Evolutionary conservation across 108 stramenopile genomes (phyloP), one percentile per base, ranked within the genome.

Genomic region (Cyclostephanos tholiformis): DNA sequence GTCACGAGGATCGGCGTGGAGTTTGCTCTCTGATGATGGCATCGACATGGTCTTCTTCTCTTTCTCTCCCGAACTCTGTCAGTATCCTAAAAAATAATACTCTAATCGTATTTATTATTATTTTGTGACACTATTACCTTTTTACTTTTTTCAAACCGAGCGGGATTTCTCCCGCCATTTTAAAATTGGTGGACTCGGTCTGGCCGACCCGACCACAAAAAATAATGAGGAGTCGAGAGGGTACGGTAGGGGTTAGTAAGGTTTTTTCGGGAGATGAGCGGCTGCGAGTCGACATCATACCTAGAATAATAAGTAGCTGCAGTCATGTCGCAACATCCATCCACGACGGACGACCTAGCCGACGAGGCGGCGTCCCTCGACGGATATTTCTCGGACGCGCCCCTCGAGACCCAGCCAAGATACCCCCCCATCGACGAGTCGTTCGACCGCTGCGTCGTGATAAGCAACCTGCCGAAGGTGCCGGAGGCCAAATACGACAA

Each of bases 301-400:
- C n/a, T 4, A 32, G 4, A 32, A 32, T 4, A 4, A 32, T 4
- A 4, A 32, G 3, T 2, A 32, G 32, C 32, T 4, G 4, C 30
- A 19, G 10, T 55, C 29, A 55, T 55, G 44, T 32, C 32, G 9
- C 30, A 17, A 17, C n/a, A 38, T 35, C 35, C 32, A 7, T 32
- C 32, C 14, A 25, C 38, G 23, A 36, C 62, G 36, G 30, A 23
- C 19, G 27, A 38, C 36, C 73, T 91, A n/a, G 88, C 85, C 22
- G 87, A 79, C 41, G 94, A 95, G 65, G 87, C 89, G 43, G 89
- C 83, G 60, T 79, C 82, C 57, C 85, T 92, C 63, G 91, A 92
- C 75, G 94, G 91, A 22, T 95, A 95, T 85, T 90, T 95, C 65
- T 82, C 79, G 65, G 94, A 95, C 67, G 69, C 88, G 27, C 88